These are phyloP conservation scores for Gigaspora rosea DNA, from an alignment of 192 early-diverging fungal species.

Conservation along the genomic window DNA sequence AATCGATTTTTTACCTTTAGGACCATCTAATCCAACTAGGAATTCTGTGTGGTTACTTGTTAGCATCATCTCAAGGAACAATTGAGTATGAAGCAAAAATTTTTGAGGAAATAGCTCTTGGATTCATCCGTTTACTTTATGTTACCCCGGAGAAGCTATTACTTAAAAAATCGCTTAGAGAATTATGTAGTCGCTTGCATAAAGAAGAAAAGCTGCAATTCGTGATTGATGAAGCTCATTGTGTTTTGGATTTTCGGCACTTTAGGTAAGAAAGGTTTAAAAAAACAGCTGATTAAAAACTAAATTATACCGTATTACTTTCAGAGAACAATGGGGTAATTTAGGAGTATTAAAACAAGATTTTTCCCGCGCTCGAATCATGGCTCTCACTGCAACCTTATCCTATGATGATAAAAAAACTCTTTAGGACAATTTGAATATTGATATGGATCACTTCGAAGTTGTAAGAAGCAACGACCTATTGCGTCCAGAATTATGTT, in stretches of 20 bases:
- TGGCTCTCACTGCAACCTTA: not conserved
- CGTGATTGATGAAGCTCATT: not conserved
- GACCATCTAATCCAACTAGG: not conserved
- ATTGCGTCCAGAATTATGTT: too few relatives aligned
- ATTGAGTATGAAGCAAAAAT: not conserved
- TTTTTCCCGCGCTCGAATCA: not conserved
- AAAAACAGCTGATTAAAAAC: not conserved
- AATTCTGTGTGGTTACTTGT: not conserved
- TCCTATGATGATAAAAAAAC: too few relatives aligned
- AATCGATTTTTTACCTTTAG: not conserved
- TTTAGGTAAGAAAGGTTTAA: not conserved
- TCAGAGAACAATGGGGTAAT: not conserved
- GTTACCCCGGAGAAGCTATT: not conserved
- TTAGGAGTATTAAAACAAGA: not conserved
- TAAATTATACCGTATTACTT: not conserved
- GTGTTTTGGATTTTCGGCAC: not conserved
- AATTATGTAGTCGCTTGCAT: not conserved
- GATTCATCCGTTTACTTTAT: not conserved
- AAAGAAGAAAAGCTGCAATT: not conserved
- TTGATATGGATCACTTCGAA: too few relatives aligned
- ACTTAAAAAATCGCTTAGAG: not conserved
- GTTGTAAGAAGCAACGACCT: too few relatives aligned
- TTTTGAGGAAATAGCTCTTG: constrained; percentile 8
- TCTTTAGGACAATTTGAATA: too few relatives aligned
- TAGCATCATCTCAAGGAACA: not conserved